These are phyloP conservation scores for Hypocreales sp. DNA, from an alignment of 2,329 filamentous ascomycete genomes.

Conservation along the genomic window DNA sequence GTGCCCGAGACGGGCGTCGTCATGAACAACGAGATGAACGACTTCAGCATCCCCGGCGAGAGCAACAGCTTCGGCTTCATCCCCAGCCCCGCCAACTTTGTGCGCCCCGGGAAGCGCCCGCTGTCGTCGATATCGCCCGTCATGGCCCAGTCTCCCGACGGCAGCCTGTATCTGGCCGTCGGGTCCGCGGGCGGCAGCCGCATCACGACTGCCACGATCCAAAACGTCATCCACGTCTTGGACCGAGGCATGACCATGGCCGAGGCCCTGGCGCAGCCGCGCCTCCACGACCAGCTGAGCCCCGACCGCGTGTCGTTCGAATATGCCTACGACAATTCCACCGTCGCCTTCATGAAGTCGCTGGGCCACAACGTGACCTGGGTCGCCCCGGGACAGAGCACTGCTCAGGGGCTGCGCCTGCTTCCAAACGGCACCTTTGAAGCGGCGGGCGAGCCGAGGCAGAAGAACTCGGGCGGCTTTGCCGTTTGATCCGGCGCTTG, in stretches of 20 bases:
- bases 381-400: constrained; percentile 48
- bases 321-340: constrained; percentile 52
- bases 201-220: constrained; percentile 73
- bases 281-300: constrained; percentile 71
- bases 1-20: constrained; percentile 72
- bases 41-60: constrained; percentile 61
- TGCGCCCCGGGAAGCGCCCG: constrained; percentile 62
- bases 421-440: constrained; percentile 55
- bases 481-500: too few species aligned
- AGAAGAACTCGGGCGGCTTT: constrained; percentile 56
- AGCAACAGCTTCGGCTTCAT: constrained; percentile 66
- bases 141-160: constrained; percentile 58
- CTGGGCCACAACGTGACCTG: constrained; percentile 64
- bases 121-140: constrained; percentile 63
- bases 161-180: constrained; percentile 53
- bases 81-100: constrained; percentile 59
- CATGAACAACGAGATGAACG: constrained; percentile 49
- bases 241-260: constrained; percentile 46
- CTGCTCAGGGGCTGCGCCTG: constrained; percentile 57
- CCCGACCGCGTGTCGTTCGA: constrained; percentile 59
- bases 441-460: constrained; percentile 70
- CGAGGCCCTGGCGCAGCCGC: constrained; percentile 49
- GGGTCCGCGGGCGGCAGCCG: constrained; percentile 71
- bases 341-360: constrained; percentile 47
- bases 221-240: constrained; percentile 59